Percentiles rank a stretch among this genome's conserved stretches.
phyloP scores from a whole-genome alignment of 2,329 filamentous ascomycete species.

The Claviceps monticola region DNA sequence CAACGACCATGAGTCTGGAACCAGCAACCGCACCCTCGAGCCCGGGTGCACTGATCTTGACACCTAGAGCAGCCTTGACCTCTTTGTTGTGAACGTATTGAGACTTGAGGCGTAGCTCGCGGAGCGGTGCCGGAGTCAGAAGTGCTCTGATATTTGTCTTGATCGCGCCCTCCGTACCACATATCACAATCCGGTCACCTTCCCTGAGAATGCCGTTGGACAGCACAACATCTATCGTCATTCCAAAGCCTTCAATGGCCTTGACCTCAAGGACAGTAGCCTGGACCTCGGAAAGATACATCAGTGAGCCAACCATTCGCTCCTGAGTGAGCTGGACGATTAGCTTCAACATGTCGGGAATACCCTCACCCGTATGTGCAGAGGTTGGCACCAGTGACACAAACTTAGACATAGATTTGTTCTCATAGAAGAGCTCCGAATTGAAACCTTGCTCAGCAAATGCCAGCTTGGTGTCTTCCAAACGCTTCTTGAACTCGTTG shows the following conservation, averaged over 20 bases:
- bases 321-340: constrained; percentile 87
- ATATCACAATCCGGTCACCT: constrained; percentile 87
- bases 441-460: constrained; percentile 98
- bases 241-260: constrained; percentile 96
- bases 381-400: constrained; percentile 97
- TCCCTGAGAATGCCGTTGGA: constrained; percentile 92
- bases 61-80: constrained; percentile 93
- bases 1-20: constrained; percentile 85
- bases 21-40: constrained; percentile 94
- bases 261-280: constrained; percentile 98
- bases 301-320: constrained; percentile 90
- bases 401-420: constrained; percentile 88
- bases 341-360: constrained; percentile 96
- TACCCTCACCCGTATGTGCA: constrained; percentile 96
- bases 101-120: constrained; percentile 89
- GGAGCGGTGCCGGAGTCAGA: constrained; percentile 82
- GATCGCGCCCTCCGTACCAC: constrained; percentile 93
- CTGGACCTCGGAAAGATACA: constrained; percentile 97
- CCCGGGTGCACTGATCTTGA: constrained; percentile 95
- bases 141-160: constrained; percentile 89
- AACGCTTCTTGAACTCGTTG: constrained; percentile 82
- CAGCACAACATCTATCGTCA: constrained; percentile 93
- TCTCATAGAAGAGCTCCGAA: constrained; percentile 90
- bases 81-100: constrained; percentile 98
- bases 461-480: constrained; percentile 82